Conservation (phyloP, 345 rosid genomes). For the Eucalyptus sp. region DNA sequence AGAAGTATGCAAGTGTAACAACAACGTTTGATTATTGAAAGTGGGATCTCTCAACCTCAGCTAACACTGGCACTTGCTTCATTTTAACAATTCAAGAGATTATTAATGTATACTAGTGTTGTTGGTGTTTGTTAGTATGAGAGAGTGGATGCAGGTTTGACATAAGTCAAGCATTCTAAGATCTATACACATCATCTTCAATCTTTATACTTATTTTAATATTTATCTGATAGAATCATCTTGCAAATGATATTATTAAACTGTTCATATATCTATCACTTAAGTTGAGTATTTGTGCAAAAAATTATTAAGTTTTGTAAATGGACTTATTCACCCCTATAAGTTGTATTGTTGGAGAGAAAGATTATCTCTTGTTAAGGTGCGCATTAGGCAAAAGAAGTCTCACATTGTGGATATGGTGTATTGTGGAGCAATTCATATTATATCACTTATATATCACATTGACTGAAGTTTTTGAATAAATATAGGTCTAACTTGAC, state of each 20-base stretch:
- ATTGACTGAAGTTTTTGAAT: neutral
- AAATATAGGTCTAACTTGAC: neutral
- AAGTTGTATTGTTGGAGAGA: neutral
- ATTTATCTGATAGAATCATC: neutral
- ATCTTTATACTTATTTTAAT: neutral
- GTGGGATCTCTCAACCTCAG: neutral
- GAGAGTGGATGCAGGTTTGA: neutral
- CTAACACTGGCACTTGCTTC: neutral
- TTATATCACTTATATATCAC: neutral
- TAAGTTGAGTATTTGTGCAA: neutral
- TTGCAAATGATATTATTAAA: neutral
- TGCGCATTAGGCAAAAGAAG: neutral
- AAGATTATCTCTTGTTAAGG: neutral
- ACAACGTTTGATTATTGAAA: too few species aligned
- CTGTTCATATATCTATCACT: neutral
- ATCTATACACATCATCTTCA: neutral
- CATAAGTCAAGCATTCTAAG: too few species aligned
- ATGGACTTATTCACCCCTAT: neutral
- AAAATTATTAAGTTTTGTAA: too few species aligned
- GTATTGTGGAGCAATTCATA: too few species aligned
- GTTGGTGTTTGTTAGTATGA: fast-evolving
- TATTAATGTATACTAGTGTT: neutral
- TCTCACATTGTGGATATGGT: neutral
- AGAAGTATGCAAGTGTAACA: neutral
- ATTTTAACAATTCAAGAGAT: neutral